Conservation (phyloP, 768 basidiomycete species). For the Suillus occidentalis region DNA sequence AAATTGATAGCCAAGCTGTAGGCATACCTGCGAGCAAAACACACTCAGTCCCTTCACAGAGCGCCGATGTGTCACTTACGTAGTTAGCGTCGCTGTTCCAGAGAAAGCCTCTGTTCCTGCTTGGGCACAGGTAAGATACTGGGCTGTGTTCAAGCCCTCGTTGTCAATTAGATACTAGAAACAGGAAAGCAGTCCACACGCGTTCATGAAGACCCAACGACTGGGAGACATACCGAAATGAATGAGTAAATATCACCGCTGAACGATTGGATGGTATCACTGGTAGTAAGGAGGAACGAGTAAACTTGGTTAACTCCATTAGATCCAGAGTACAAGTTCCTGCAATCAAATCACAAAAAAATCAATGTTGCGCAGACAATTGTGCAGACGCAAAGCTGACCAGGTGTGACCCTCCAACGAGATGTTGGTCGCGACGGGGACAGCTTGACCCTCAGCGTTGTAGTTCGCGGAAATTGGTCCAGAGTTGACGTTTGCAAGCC, state of each 20-base stretch:
- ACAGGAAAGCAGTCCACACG: neutral
- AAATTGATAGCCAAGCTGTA: slow-evolving; percentile 49
- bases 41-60: neutral
- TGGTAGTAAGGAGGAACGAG: slow-evolving; percentile 43
- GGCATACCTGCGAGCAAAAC: slow-evolving; percentile 33
- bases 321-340: slow-evolving; percentile 55
- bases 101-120: slow-evolving; percentile 62
- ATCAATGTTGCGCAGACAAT: neutral
- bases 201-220: neutral
- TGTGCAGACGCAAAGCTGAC: slow-evolving; percentile 24
- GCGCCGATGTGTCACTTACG: slow-evolving; percentile 37
- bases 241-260: slow-evolving; percentile 54
- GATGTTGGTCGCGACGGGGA: slow-evolving; percentile 43
- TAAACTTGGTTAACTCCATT: slow-evolving; percentile 56
- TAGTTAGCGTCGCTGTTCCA: slow-evolving; percentile 52
- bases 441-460: slow-evolving; percentile 43
- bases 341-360: slow-evolving; percentile 17
- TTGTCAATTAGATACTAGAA: slow-evolving; percentile 50
- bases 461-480: slow-evolving; percentile 57
- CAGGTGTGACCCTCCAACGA: slow-evolving; percentile 52
- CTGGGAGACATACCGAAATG: slow-evolving; percentile 39
- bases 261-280: slow-evolving; percentile 44
- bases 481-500: slow-evolving; percentile 60
- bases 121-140: slow-evolving; percentile 59
- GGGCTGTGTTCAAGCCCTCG: slow-evolving; percentile 44